A percentile compares a stretch with the other conserved stretches of the same genome.
phyloP scores from a whole-genome alignment of 1,139 yeast species.

The Debaryomyces psychrophilus region DNA sequence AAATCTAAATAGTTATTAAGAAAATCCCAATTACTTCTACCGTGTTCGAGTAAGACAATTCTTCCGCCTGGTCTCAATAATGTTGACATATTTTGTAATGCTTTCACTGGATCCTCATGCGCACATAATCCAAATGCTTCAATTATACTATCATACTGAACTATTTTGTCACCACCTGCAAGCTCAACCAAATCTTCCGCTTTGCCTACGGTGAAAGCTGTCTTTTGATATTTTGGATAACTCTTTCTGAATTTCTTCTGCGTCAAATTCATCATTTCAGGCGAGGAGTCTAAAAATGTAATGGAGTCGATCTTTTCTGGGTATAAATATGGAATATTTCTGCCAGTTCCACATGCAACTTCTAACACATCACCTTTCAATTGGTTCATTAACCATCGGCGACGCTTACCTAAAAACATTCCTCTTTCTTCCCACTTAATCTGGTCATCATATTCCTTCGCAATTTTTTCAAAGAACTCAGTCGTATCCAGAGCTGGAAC shows the following conservation, averaged over 20 bases:
- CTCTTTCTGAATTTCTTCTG: conserved; percentile 68
- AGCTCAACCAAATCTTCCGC: conserved; percentile 79
- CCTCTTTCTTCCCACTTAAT: conserved; percentile 86
- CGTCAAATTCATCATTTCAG: conserved; percentile 83
- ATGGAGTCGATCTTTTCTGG: conserved; percentile 64
- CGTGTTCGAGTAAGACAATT: conserved; percentile 87
- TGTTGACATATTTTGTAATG: conserved; percentile 70
- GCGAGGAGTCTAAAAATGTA: conserved; percentile 83
- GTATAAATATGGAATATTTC: conserved; percentile 78
- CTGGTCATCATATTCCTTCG: conserved; percentile 78
- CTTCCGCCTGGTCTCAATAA: conserved; percentile 90
- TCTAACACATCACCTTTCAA: conserved; percentile 88
- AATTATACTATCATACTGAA: conserved; percentile 84
- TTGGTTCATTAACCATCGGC: conserved; percentile 82
- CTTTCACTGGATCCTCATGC: conserved; percentile 87
- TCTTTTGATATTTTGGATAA: conserved; percentile 68
- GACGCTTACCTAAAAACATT: conserved; percentile 77
- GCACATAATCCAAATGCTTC: conserved; percentile 97
- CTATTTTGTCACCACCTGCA: conserved; percentile 42
- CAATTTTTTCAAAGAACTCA: conserved; percentile 75
- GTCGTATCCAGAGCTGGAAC: conserved; percentile 82
- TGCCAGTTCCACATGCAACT: conserved; percentile 95
- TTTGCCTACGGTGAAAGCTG: conserved; percentile 87
- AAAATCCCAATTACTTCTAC: conserved; percentile 78
- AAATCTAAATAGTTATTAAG: conserved; percentile 81